Evolutionary conservation across 192 early-diverging fungal species (phyloP), one percentile per base, ranked within the genome.

Genomic region (Bifiguratus adelaidae): DNA sequence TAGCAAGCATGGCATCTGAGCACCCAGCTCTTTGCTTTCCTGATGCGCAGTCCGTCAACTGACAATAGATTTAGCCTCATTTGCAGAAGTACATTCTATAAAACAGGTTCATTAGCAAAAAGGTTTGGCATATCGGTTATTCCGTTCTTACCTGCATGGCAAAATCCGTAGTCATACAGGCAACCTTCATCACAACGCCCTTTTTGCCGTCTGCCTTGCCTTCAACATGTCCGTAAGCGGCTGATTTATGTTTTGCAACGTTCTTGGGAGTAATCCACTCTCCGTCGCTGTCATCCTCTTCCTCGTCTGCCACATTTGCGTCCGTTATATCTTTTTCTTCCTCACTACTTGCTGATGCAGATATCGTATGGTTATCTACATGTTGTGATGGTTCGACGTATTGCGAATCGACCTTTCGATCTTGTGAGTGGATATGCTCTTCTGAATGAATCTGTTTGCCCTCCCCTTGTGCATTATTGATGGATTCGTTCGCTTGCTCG

Each of bases 241-340:
- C 58, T 20, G 71, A 73, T 49, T 87, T 82, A 51, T 74, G 72
- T 55, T 81, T 64, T 29, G 76, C 70, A 48, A 97, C 74, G 56
- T 95, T 97, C 15, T 68, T 56, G 0, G 93, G 93, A 3, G 93
- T 97, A 56, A 97, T 97, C 93, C 93, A 97, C 20, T 78, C 87
- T 36, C 86, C 90, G 48, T 78, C 76, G 47, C 66, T 62, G 23
- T 76, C 72, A 32, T 68, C 64, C 5, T 60, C 59, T 11, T 52
- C 49, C 2, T 59, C 36, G 4, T 63, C 56, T n/a, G 16, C 37
- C 37, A 20, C 37, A 11, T 34, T 15, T 15, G 11, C 32, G 11
- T 34, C 32, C 32, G 11, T 15, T 15, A 34, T 15, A 34, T 34
- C 32, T 15, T 34, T 15, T 11, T 34, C 15, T 15, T 34, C 11